Base-by-base conservation (phyloP, 2,329 filamentous ascomycete genomes). In the Lasiodiplodia theobromae region DNA sequence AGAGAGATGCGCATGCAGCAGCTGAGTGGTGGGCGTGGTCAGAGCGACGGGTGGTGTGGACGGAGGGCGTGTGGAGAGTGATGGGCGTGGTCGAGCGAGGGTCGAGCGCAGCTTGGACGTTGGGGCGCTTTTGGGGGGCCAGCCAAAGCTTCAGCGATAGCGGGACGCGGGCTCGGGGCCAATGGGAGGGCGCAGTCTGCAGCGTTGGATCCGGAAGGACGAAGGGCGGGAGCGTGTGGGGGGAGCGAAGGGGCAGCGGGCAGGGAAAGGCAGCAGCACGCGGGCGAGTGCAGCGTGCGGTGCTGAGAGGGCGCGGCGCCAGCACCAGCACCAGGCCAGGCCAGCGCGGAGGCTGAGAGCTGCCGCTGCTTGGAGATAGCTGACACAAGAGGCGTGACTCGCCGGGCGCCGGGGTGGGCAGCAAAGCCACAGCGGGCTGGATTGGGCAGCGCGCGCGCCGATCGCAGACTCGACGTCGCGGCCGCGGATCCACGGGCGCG, bases 81-180 rank as follows among this genome's bases (percentile, higher is more conserved):
- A 57, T 67, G 64, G 64, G 53, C 64, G 52, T 57, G 38, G 65
- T 47, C 37, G 65, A 51, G 40, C 65, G 65, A 58, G 53, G 52
- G 63, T 44, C 49, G 63, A 64, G 60, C 60, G 58, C 58, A 63
- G 58, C 58, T 63, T 63, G 58, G 58, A 63, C 58, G 44, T 64
- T 64, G 60, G 60, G 60, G 60, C 58, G 60, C 28, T 64, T 64
- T 64, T 64, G 63, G 52, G 21, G 49, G 62, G 62, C 47, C 62
- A 65, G 62, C 62, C 51, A 53, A 57, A 57, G 64, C 52, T 66
- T 47, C 64, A 56, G 64, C 38, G 65, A 67, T 67, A 67, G 65
- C 65, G 52, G 52, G 65, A 67, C 60, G 38, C 37, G 52, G 16
- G 37, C 37, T 25, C 7, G 11, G 23, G 34, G 52, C 65, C 65